Conservation (phyloP, 306 rosid genomes). For the Amphicarpaea edgeworthii region DNA sequence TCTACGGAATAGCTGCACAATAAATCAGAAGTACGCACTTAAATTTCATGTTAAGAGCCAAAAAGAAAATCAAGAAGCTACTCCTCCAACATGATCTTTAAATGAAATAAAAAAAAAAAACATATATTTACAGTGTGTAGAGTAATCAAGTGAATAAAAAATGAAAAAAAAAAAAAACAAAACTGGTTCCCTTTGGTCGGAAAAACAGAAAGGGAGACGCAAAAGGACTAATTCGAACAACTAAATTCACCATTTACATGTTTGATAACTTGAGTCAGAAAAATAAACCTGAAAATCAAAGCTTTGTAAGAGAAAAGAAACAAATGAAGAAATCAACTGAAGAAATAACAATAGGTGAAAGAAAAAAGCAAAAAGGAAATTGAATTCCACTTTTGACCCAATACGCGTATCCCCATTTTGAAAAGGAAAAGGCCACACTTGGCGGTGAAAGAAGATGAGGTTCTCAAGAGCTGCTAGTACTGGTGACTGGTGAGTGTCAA, state of each 20-base stretch:
- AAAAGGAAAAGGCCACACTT: constrained; percentile 22
- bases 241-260: constrained; percentile 17
- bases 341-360: constrained; percentile 1
- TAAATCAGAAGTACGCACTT: constrained; percentile 17
- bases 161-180: background rate
- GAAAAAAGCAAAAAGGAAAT: constrained; percentile 30
- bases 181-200: background rate
- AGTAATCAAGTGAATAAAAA: constrained; percentile 24
- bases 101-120: background rate
- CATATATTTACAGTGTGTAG: background rate
- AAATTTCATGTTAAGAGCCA: constrained; percentile 25
- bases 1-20: constrained; percentile 38
- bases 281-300: constrained; percentile 39
- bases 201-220: constrained; percentile 7
- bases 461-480: constrained; percentile 7
- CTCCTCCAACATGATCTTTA: constrained; percentile 30
- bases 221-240: constrained; percentile 1
- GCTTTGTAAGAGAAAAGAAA: constrained; percentile 15
- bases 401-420: constrained; percentile 19
- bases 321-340: constrained; percentile 31
- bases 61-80: constrained; percentile 18
- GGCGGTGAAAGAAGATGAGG: constrained; percentile 36
- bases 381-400: constrained; percentile 46
- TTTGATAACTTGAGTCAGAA: constrained; percentile 36
- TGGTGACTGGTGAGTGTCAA: background rate